phyloP scores from a whole-genome alignment of 495 filamentous ascomycete genomes.

The Melanomma pulvis-pyrius region DNA sequence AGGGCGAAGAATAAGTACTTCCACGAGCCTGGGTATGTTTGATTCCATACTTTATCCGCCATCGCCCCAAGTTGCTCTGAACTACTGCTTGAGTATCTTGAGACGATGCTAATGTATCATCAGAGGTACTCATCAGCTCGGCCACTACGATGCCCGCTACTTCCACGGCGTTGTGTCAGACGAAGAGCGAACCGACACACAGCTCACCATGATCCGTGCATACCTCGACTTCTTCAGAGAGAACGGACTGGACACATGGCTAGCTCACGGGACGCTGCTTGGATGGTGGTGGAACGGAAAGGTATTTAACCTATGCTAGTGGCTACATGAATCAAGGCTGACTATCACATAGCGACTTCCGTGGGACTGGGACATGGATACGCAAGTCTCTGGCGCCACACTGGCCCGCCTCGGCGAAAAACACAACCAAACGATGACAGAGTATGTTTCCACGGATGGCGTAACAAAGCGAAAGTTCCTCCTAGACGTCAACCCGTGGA shows the following conservation, averaged over 20 bases:
- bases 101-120: constrained; percentile 7
- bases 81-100: neutral
- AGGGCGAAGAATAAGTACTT: constrained; percentile 34
- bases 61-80: neutral
- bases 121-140: constrained; percentile 55
- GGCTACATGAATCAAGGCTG: neutral
- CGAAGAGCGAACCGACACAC: constrained; percentile 62
- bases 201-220: constrained; percentile 70
- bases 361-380: constrained; percentile 90
- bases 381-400: constrained; percentile 69
- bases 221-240: constrained; percentile 69
- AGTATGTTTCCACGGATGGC: constrained; percentile 50
- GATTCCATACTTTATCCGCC: constrained; percentile 3
- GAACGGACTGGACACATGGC: constrained; percentile 76
- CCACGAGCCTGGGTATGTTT: constrained; percentile 30
- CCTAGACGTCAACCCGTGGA: constrained; percentile 77
- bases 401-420: constrained; percentile 62
- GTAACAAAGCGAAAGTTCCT: constrained; percentile 60
- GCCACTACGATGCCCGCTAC: constrained; percentile 75
- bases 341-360: constrained; percentile 62
- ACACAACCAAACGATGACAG: constrained; percentile 67
- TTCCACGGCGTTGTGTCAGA: constrained; percentile 64
- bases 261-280: constrained; percentile 82
- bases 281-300: constrained; percentile 93
- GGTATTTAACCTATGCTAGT: constrained; percentile 41